These are phyloP conservation scores for Russula vinacea DNA, from an alignment of 768 basidiomycete genomes.

Conservation along the genomic window DNA sequence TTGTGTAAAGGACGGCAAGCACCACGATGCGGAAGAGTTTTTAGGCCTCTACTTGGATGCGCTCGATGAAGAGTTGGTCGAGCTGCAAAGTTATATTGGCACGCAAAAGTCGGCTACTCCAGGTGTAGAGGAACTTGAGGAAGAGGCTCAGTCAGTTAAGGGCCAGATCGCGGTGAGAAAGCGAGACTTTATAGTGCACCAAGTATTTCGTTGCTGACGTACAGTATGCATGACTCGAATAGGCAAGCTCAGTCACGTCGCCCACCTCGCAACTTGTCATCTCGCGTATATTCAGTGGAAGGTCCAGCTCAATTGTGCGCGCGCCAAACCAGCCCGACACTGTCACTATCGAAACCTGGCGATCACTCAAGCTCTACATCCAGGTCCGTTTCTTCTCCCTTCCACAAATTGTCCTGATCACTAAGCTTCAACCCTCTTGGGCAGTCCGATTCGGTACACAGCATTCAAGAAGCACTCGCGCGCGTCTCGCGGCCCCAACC, in stretches of 20 bases:
- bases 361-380: too few species aligned
- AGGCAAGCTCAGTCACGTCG: conserved; percentile 85
- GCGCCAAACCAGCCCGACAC: too few species aligned
- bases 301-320: conserved; percentile 70
- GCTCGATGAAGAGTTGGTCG: not conserved
- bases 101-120: not conserved
- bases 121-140: not conserved
- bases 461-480: too few species aligned
- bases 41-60: not conserved
- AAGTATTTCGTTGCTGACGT: conserved; percentile 33
- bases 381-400: too few species aligned
- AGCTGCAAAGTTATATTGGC: not conserved
- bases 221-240: conserved; percentile 6
- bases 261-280: conserved; percentile 91
- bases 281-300: conserved; percentile 89
- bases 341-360: too few species aligned
- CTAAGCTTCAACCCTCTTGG: too few species aligned
- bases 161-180: not conserved
- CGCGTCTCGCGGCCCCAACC: not conserved
- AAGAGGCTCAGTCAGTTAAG: not conserved
- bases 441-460: too few species aligned
- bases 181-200: not conserved
- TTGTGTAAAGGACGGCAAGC: conserved; percentile 52
- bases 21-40: conserved; percentile 63
- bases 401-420: too few species aligned